Conservation (phyloP, 495 filamentous ascomycete genomes). For the Hypoxylon intermedium region DNA sequence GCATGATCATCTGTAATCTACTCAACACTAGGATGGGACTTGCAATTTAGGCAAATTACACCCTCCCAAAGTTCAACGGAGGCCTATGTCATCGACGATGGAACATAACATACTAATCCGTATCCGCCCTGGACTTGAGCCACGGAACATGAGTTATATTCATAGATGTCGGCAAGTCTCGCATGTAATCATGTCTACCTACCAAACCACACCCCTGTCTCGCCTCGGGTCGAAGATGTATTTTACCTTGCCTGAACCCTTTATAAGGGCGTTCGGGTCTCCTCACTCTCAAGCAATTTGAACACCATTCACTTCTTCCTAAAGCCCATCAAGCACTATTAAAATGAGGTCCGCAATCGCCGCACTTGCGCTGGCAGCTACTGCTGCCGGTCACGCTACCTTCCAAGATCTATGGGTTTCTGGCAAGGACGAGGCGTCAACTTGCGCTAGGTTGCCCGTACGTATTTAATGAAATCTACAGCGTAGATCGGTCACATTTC, state of each 20-base stretch:
- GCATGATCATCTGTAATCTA: conserved; percentile 25
- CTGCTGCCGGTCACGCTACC: conserved; percentile 55
- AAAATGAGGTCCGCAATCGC: conserved; percentile 24
- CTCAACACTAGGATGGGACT: conserved; percentile 13
- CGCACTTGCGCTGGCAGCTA: conserved; percentile 18
- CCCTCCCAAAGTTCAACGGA: conserved; percentile 1
- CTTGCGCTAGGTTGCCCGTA: conserved; percentile 51
- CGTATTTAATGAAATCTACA: no score
- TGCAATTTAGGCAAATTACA: conserved; percentile 35
- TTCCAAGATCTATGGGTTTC: conserved; percentile 62
- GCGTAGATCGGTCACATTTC: no score
- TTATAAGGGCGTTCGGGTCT: background rate
- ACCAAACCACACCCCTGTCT: background rate
- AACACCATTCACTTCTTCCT: background rate
- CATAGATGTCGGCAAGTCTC: conserved; percentile 28
- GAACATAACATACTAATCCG: conserved; percentile 9
- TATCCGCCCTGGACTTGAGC: background rate
- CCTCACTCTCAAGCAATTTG: background rate
- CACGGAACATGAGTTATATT: conserved; percentile 14
- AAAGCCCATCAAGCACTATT: background rate
- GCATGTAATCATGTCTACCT: conserved; percentile 11
- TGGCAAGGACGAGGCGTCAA: conserved; percentile 51
- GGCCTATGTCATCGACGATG: conserved; percentile 18
- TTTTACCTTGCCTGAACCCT: conserved; percentile 3
- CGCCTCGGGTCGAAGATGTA: conserved; percentile 1